phyloP scores from a whole-genome alignment of 345 rosid species.

The Litchi chinensis region DNA sequence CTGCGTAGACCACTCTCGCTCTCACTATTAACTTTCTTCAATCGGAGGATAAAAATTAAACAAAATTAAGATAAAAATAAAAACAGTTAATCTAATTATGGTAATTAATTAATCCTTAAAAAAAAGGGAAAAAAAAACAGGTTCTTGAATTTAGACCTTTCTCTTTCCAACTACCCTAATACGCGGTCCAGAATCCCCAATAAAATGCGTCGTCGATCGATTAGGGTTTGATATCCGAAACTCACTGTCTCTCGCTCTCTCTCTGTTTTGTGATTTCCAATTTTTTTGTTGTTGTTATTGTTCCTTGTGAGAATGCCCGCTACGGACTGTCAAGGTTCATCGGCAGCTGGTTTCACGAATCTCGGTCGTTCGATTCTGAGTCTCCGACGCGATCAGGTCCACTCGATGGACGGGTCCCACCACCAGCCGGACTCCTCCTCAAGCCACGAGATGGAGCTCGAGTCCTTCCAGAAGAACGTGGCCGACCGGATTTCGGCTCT shows the following conservation, averaged over 20 bases:
- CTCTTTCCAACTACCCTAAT: conserved; percentile 20
- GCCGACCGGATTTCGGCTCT: conserved; percentile 35
- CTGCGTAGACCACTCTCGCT: conserved; percentile 3
- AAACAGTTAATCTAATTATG: background rate
- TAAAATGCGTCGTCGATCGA: conserved; percentile 16
- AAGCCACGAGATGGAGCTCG: conserved; percentile 25
- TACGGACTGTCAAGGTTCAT: conserved; percentile 54
- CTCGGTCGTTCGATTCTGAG: conserved; percentile 50
- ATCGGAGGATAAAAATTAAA: too few relatives aligned
- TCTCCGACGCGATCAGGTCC: conserved; percentile 51
- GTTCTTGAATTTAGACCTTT: conserved; percentile 12
- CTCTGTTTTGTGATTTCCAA: background rate
- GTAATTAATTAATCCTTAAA: background rate
- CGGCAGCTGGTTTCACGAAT: conserved; percentile 8
- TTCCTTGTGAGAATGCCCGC: conserved; percentile 54
- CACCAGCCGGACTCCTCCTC: background rate
- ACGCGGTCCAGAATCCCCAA: conserved; percentile 40
- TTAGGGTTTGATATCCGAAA: conserved; percentile 32
- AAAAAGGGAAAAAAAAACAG: too few relatives aligned
- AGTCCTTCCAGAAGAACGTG: conserved; percentile 37
- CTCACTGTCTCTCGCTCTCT: background rate
- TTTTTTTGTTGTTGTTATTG: background rate
- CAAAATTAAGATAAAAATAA: too few relatives aligned
- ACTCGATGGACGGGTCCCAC: conserved; percentile 24
- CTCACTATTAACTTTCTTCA: too few relatives aligned